A percentile compares a stretch with the other conserved stretches of the same genome.
Evolutionary conservation across 2,329 filamentous ascomycete species (phyloP).

Genomic region (Acrodontium crateriforme): DNA sequence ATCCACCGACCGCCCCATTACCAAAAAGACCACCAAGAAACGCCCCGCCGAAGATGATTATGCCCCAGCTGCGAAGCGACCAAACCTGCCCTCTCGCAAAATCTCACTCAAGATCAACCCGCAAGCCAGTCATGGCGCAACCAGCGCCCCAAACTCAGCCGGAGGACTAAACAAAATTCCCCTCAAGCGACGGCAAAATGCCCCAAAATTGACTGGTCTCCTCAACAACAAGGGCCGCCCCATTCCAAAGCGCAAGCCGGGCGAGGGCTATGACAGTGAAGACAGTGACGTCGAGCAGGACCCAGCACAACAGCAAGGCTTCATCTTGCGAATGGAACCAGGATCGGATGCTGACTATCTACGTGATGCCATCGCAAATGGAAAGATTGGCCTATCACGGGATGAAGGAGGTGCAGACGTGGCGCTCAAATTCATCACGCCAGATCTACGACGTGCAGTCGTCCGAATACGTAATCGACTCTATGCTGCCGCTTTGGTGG

Average conservation of each 20-base stretch:
- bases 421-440: constrained; percentile 62
- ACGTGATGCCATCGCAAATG: constrained; percentile 58
- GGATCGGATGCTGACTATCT: constrained; percentile 79
- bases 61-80: constrained; percentile 20
- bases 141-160: background rate
- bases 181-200: constrained; percentile 1
- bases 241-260: constrained; percentile 50
- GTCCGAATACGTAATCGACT: constrained; percentile 54
- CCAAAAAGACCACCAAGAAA: constrained; percentile 13
- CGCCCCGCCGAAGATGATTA: constrained; percentile 21
- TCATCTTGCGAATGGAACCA: constrained; percentile 76
- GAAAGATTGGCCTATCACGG: constrained; percentile 55
- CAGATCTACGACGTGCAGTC: constrained; percentile 58
- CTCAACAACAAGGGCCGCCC: constrained; percentile 7
- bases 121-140: constrained; percentile 3
- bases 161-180: constrained; percentile 3
- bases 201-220: constrained; percentile 2
- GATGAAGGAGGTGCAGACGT: constrained; percentile 61
- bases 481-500: constrained; percentile 68
- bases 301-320: constrained; percentile 77
- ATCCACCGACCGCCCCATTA: no score
- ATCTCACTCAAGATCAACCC: constrained; percentile 20
- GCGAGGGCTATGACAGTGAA: constrained; percentile 93
- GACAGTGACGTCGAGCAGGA: constrained; percentile 81
- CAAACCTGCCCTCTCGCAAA: constrained; percentile 12